Evolutionary conservation across 129 eudicot genomes (phyloP).

Genomic region (Saposhnikovia divaricata): DNA sequence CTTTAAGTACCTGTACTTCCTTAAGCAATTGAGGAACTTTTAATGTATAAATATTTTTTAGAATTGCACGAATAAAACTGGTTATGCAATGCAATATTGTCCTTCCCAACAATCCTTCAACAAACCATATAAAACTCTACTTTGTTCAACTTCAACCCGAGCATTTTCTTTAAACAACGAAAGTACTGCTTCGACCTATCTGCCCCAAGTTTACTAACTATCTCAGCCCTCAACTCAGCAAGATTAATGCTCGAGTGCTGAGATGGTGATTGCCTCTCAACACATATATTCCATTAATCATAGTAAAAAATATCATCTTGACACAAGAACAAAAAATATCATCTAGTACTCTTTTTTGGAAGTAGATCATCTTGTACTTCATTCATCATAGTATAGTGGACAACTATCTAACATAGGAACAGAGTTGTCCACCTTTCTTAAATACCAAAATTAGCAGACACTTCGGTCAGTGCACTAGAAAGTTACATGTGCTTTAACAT

Average conservation of each 20-base stretch:
- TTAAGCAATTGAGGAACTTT: slow-evolving; percentile 33
- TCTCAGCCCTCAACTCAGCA: slow-evolving; percentile 51
- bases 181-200: slow-evolving; percentile 66
- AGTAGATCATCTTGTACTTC: not conserved
- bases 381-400: not conserved
- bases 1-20: slow-evolving; percentile 23
- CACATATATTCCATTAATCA: too few species aligned
- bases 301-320: too few species aligned
- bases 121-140: slow-evolving; percentile 63
- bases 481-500: too few species aligned
- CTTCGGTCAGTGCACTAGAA: too few species aligned
- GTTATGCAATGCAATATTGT: slow-evolving; percentile 71
- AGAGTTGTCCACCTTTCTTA: too few species aligned
- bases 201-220: slow-evolving; percentile 58
- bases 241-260: too few species aligned
- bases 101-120: slow-evolving; percentile 63
- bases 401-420: too few species aligned
- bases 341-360: too few species aligned
- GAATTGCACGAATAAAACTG: slow-evolving; percentile 59
- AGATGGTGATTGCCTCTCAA: too few species aligned
- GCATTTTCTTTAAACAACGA: slow-evolving; percentile 40
- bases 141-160: slow-evolving; percentile 60
- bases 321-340: too few species aligned
- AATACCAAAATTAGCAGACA: too few species aligned
- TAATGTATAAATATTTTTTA: slow-evolving; percentile 56